Conservation (phyloP, 805 yeast species). For the Yarrowia sp. region DNA sequence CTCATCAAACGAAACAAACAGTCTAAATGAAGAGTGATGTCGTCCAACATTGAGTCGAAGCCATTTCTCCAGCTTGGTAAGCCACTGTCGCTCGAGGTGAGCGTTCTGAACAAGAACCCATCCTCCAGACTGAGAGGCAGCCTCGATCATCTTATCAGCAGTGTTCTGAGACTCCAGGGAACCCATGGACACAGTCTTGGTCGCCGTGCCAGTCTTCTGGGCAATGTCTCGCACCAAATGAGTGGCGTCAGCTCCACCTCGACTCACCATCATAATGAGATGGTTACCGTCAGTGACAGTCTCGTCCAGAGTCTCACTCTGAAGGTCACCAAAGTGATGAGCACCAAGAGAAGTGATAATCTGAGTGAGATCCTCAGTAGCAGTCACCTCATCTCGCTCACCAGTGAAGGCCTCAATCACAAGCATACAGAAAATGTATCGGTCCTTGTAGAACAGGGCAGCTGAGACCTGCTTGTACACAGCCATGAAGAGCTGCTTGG, state of each 20-base stretch:
- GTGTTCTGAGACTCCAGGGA: slow-evolving; percentile 66
- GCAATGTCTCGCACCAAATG: slow-evolving; percentile 44
- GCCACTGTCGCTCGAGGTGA: slow-evolving; percentile 74
- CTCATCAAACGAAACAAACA: slow-evolving; percentile 71
- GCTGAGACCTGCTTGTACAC: slow-evolving; percentile 56
- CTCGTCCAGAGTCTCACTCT: slow-evolving; percentile 10
- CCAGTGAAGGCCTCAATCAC: slow-evolving; percentile 33
- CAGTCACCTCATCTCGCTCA: slow-evolving; percentile 12
- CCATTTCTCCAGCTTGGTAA: slow-evolving; percentile 60
- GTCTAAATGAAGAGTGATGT: slow-evolving; percentile 53
- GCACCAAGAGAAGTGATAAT: slow-evolving; percentile 3
- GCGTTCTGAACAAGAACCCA: slow-evolving; percentile 86
- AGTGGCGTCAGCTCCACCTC: slow-evolving; percentile 33
- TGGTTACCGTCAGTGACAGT: slow-evolving; percentile 7
- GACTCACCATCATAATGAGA: slow-evolving; percentile 22
- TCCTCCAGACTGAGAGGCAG: slow-evolving; percentile 57
- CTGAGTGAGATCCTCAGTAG: slow-evolving; percentile 29
- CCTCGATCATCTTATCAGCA: slow-evolving; percentile 62
- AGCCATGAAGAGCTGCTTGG: background rate
- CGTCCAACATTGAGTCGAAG: slow-evolving; percentile 49
- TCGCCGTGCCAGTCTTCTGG: slow-evolving; percentile 41
- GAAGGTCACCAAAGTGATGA: slow-evolving; percentile 18
- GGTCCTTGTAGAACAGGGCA: slow-evolving; percentile 57
- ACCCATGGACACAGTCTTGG: slow-evolving; percentile 67
- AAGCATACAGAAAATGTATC: slow-evolving; percentile 32